Conservation (phyloP, 106 monocot genomes). For the Dactylorhiza incarnata region DNA sequence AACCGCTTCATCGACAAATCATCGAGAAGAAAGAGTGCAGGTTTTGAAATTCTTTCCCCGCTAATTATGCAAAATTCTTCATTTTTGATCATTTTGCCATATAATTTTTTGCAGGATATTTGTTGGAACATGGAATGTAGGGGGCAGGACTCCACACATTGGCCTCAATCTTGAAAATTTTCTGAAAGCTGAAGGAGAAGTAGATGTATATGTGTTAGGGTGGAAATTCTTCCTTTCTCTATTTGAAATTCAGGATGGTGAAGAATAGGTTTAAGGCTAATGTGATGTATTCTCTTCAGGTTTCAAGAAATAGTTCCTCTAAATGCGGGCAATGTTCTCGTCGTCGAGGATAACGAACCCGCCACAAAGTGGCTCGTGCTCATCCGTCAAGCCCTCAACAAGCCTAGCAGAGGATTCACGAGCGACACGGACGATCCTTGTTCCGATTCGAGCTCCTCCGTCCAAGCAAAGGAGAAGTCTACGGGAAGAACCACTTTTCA, state of each 20-base stretch:
- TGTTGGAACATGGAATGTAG: conserved; percentile 97
- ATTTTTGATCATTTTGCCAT: not conserved
- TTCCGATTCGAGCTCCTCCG: conserved; percentile 2
- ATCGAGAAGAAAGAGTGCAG: conserved; percentile 39
- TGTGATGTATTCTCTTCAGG: conserved; percentile 29
- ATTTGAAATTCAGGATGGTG: not conserved
- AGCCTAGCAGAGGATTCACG: conserved; percentile 16
- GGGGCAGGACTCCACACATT: conserved; percentile 69
- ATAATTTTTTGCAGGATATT: conserved; percentile 48
- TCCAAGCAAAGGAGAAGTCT: not conserved
- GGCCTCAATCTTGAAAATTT: conserved; percentile 73
- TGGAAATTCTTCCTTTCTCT: conserved; percentile 16
- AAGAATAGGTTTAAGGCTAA: not conserved
- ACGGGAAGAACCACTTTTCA: conserved; percentile 25
- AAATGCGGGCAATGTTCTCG: conserved; percentile 88
- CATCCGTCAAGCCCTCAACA: conserved; percentile 75
- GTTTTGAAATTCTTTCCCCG: conserved; percentile 12
- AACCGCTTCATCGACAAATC: conserved; percentile 5
- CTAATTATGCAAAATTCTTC: not conserved
- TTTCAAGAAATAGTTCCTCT: conserved; percentile 99
- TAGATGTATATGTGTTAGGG: conserved; percentile 92
- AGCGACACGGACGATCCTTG: not conserved
- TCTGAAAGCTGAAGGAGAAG: conserved; percentile 63
- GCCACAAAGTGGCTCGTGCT: conserved; percentile 79
- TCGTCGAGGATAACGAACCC: conserved; percentile 83